Base-by-base conservation (phyloP, 1,139 yeast genomes). In the Candida tropicalis region DNA sequence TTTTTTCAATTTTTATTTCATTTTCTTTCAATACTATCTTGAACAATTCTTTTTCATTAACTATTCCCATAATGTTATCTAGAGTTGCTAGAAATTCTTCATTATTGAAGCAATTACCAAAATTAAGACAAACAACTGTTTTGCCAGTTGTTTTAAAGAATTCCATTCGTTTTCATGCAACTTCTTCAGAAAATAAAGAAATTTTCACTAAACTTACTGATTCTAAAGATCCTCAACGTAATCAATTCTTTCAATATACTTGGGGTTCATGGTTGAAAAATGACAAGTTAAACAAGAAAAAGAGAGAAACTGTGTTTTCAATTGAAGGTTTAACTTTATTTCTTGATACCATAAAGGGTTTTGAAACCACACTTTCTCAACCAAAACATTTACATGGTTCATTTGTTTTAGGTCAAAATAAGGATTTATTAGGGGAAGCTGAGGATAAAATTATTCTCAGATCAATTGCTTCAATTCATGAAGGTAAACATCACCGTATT, bases 211-310 rank as follows among this genome's bases (percentile, higher is more conserved):
- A 73, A 49, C 59, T 84, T 34, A 66, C 77, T 29, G 87, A 85
- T 54, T 76, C 79, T 45, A 66, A 73, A 40, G 90, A 85, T 56
- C 90, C 91, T 13, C 75, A 81, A 48, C 77, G 95, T 62, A 79
- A 78, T 47, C 77, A 82, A 41, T 88, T 91, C 57, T 91, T 88
- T 72, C 81, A 85, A 58, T 93, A 90, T 62, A 74, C 93, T 3
- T 91, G 98, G 96, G 99, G 99, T 39, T 77, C 96, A 3, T 93
- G 98, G 98, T 69, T 91, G 58, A 79, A 75, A 48, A 81, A 91
- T 59, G 96, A 91, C 60, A 77, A 75, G 48, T 66, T 66, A 33
- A 93, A 91, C 61, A 84, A 87, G 58, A 79, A 76, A 9, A 81
- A 79, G 54, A 81, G 98, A 63, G 81, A 78, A 47, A 91, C 97